These are phyloP conservation scores for Piloderma croceum DNA, from an alignment of 768 basidiomycete species.

Conservation along the genomic window DNA sequence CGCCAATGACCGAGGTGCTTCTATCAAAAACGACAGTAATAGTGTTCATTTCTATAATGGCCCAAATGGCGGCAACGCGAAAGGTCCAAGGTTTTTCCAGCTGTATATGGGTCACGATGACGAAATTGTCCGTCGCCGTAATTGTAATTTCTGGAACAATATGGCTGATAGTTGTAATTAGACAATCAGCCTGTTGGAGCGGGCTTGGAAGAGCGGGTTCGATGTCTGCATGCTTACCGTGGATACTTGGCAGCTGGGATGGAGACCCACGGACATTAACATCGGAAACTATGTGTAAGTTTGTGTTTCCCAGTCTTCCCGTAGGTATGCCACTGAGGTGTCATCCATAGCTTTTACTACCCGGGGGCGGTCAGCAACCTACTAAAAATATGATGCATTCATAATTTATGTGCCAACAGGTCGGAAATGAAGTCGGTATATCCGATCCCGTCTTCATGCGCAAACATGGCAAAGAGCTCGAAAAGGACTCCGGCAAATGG, in stretches of 20 bases:
- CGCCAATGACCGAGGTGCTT: constrained; percentile 39
- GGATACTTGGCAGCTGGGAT: constrained; percentile 48
- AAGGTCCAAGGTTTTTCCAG: constrained; percentile 47
- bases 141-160: background rate
- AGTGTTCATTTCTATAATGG: constrained; percentile 30
- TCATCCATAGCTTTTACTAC: constrained; percentile 33
- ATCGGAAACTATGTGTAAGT: constrained; percentile 43
- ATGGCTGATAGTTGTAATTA: constrained; percentile 5
- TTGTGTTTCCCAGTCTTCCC: background rate
- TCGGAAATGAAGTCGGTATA: constrained; percentile 41
- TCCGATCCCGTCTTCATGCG: constrained; percentile 48
- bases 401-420: constrained; percentile 12
- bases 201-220: constrained; percentile 44
- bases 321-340: background rate
- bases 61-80: constrained; percentile 28
- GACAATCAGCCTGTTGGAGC: constrained; percentile 41
- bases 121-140: constrained; percentile 31
- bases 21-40: constrained; percentile 32
- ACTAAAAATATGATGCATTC: background rate
- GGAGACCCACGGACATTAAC: constrained; percentile 44
- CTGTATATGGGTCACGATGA: constrained; percentile 53
- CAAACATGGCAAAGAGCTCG: constrained; percentile 38
- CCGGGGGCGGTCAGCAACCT: constrained; percentile 22
- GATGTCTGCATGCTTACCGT: constrained; percentile 43
- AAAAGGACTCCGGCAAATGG: constrained; percentile 41